Conservation (phyloP, 352 stramenopile genomes). For the Hyaloperonospora brassicae region DNA sequence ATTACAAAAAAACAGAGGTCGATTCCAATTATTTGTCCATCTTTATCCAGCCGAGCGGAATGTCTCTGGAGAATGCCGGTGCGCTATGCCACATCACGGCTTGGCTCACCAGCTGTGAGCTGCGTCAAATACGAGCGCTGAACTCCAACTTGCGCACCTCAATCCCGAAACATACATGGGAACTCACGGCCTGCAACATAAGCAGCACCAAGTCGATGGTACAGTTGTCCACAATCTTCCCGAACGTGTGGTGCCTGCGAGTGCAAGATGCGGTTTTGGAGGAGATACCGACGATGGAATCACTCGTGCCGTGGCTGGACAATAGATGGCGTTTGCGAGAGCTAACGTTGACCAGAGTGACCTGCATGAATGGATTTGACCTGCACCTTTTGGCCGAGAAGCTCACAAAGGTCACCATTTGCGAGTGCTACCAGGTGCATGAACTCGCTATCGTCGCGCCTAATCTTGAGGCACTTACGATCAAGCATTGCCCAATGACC, state of each 20-base stretch:
- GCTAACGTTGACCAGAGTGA: slow-evolving; percentile 40
- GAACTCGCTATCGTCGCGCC: slow-evolving; percentile 31
- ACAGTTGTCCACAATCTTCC: slow-evolving; percentile 29
- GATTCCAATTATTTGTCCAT: too few species aligned
- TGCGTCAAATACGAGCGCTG: slow-evolving; percentile 29
- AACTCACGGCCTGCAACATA: slow-evolving; percentile 31
- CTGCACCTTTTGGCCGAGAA: slow-evolving; percentile 33
- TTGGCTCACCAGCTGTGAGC: slow-evolving; percentile 39
- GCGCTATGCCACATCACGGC: slow-evolving; percentile 38
- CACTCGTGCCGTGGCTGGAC: slow-evolving; percentile 26
- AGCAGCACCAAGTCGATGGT: slow-evolving; percentile 21
- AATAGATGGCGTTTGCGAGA: slow-evolving; percentile 30
- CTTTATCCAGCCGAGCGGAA: not conserved
- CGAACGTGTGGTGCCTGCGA: slow-evolving; percentile 31
- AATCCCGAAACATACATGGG: slow-evolving; percentile 36
- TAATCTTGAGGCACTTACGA: slow-evolving; percentile 27
- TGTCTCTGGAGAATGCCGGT: slow-evolving; percentile 21
- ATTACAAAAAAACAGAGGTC: too few species aligned
- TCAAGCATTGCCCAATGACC: slow-evolving; percentile 41
- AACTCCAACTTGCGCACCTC: slow-evolving; percentile 19
- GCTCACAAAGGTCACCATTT: slow-evolving; percentile 41
- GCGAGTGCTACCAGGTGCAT: slow-evolving; percentile 54
- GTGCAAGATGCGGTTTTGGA: slow-evolving; percentile 29
- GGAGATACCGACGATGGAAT: slow-evolving; percentile 24
- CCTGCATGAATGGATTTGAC: slow-evolving; percentile 37